Conservation (phyloP, 2,329 filamentous ascomycete genomes). For the Ceratocystis colombiana region DNA sequence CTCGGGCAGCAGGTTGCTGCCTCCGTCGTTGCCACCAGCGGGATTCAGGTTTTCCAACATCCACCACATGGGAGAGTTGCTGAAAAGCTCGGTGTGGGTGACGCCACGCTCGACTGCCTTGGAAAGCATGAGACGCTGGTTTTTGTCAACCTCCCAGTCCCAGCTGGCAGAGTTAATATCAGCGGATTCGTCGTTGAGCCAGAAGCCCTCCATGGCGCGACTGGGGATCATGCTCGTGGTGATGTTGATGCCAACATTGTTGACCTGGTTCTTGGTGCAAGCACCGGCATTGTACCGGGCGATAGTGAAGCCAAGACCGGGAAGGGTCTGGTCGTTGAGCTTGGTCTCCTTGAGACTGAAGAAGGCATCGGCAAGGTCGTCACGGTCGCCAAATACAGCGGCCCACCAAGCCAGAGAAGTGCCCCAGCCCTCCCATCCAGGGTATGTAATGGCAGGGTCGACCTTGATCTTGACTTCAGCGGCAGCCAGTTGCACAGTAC, state of each 20-base stretch:
- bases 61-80: constrained; percentile 40
- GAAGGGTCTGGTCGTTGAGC: constrained; percentile 31
- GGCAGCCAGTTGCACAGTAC: constrained; percentile 7
- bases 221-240: constrained; percentile 35
- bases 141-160: constrained; percentile 36
- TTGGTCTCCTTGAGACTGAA: constrained; percentile 33
- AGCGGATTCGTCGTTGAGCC: constrained; percentile 34
- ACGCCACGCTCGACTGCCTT: constrained; percentile 34
- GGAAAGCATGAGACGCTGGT: constrained; percentile 35
- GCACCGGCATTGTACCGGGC: constrained; percentile 39
- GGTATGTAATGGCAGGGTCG: constrained; percentile 30
- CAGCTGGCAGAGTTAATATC: constrained; percentile 34
- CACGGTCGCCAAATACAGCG: constrained; percentile 34
- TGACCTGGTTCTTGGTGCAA: constrained; percentile 33
- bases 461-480: constrained; percentile 20
- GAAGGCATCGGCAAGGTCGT: constrained; percentile 37
- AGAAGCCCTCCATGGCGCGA: constrained; percentile 36
- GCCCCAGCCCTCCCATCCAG: constrained; percentile 39
- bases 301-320: constrained; percentile 37
- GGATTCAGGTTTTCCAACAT: constrained; percentile 38
- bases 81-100: constrained; percentile 38
- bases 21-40: constrained; percentile 33
- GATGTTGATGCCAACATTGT: constrained; percentile 32
- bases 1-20: constrained; percentile 36
- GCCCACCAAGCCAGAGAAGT: constrained; percentile 39